Percentiles rank a stretch among this genome's conserved stretches.
Conservation (phyloP, 1,139 yeast species). For the Hansenula sp. region DNA sequence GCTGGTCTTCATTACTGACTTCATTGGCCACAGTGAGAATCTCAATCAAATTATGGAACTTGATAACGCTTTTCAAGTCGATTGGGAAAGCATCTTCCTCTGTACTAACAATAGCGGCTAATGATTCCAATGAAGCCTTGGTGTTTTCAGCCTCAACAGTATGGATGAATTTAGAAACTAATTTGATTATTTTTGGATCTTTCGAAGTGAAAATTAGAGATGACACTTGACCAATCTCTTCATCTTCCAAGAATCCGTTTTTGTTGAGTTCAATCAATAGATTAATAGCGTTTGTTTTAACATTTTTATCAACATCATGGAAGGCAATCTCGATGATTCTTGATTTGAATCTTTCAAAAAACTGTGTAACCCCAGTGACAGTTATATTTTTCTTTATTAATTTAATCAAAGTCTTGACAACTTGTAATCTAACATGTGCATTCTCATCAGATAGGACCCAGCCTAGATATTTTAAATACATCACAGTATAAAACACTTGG, state of each 20-base stretch:
- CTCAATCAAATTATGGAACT: constrained; percentile 34
- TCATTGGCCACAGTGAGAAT: constrained; percentile 31
- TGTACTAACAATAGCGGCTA: constrained; percentile 30
- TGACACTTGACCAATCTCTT: constrained; percentile 40
- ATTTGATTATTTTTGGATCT: constrained; percentile 29
- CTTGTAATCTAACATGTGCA: constrained; percentile 60
- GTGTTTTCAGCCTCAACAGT: constrained; percentile 32
- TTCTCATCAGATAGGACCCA: constrained; percentile 78
- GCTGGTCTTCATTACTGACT: not conserved
- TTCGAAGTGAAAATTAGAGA: constrained; percentile 40
- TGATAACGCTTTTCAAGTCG: constrained; percentile 32
- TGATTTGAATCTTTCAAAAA: constrained; percentile 64
- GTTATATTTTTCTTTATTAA: constrained; percentile 37
- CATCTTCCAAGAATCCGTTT: constrained; percentile 60
- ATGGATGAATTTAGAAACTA: constrained; percentile 43
- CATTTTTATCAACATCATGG: constrained; percentile 49
- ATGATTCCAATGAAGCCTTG: constrained; percentile 33
- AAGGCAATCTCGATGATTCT: constrained; percentile 63
- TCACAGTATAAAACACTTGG: constrained; percentile 63
- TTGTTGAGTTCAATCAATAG: constrained; percentile 54
- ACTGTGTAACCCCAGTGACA: constrained; percentile 56
- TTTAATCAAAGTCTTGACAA: constrained; percentile 50
- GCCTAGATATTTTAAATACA: constrained; percentile 73
- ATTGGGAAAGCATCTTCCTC: constrained; percentile 26
- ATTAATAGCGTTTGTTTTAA: constrained; percentile 47